Evolutionary conservation across 352 stramenopile genomes (phyloP).

Genomic region (Phytophthora brassicae): DNA sequence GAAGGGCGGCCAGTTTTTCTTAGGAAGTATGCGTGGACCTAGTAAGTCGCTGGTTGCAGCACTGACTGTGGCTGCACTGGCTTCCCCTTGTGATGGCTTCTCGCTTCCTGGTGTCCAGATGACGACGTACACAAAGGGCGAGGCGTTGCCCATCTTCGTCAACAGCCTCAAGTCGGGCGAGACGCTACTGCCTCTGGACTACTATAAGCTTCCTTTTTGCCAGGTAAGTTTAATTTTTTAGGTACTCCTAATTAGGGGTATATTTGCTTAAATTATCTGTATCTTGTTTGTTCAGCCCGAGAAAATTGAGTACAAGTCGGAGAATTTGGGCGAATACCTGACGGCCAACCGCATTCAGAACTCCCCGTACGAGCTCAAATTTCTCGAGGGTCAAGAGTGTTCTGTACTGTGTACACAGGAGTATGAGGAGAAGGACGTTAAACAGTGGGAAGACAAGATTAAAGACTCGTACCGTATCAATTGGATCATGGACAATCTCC

Average conservation of each 20-base stretch:
- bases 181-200: slow-evolving; percentile 96
- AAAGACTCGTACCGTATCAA: slow-evolving; percentile 98
- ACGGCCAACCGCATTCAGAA: slow-evolving; percentile 99
- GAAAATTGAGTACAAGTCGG: slow-evolving; percentile 95
- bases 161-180: slow-evolving; percentile 95
- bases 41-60: slow-evolving; percentile 30
- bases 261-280: no score
- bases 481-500: slow-evolving; percentile 99
- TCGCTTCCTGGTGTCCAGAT: slow-evolving; percentile 87
- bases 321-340: slow-evolving; percentile 99
- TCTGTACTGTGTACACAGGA: slow-evolving; percentile 74
- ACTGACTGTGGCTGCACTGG: slow-evolving; percentile 23
- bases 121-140: slow-evolving; percentile 86
- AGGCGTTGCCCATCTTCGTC: slow-evolving; percentile 90
- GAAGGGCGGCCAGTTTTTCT: slow-evolving; percentile 18
- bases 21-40: slow-evolving; percentile 24
- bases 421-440: slow-evolving; percentile 92
- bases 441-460: slow-evolving; percentile 93
- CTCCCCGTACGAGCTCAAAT: slow-evolving; percentile 96
- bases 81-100: slow-evolving; percentile 38
- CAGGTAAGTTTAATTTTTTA: slow-evolving; percentile 40
- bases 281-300: slow-evolving; percentile 57
- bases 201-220: slow-evolving; percentile 98
- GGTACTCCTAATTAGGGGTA: no score
- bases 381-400: slow-evolving; percentile 75